Base-by-base conservation (phyloP, 1,139 yeast species). In the Geotrichum histeridarum region DNA sequence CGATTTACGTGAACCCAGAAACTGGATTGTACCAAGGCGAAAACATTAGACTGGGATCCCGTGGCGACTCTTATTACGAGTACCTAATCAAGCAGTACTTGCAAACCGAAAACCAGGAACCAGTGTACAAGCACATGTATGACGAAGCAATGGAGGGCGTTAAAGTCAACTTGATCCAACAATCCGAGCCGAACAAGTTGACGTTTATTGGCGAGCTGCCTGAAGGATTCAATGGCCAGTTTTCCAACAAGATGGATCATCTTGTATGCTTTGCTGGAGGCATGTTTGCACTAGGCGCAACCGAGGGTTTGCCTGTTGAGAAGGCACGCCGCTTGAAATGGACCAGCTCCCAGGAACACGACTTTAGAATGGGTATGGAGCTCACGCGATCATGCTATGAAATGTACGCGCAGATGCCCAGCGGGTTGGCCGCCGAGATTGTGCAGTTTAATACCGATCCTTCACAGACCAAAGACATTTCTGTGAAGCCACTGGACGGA, bases 1-100 rank as follows among this genome's bases (percentile, higher is more conserved):
- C 97, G 1, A 87, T 89, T 44, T 86, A 77, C 65, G 83, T 90
- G 42, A 75, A 81, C 48, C 94, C 96, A 2, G 84, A 82, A 39
- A 77, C 85, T 0, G 97, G 95, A 1, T 73, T 75, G 60, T 89
- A 80, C 68, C 81, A 76, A 59, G 90, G 89, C 0, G 65, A 67
- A 1, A 70, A 79, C 56, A 87, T 91, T 58, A 78, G 96, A 59
- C 73, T 91, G 56, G 97, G 97, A 0, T 86, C 95, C 0, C 77
- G 96, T 63, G 97, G 96, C 50, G 98, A 90, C 68, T 88, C 96
- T 1, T 91, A 90, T 68, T 91, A 91, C 65, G 97, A 91, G 70
- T 90, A 89, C 68, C 75, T 91, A 53, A 76, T 90, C 62, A 91
- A 91, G 69, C 96, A 90, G 70, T 88, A 84, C 67, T 72, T 91